Evolutionary conservation across 371 early-diverging fungal genomes (phyloP).

Genomic region (Dichotomocladium elegans): DNA sequence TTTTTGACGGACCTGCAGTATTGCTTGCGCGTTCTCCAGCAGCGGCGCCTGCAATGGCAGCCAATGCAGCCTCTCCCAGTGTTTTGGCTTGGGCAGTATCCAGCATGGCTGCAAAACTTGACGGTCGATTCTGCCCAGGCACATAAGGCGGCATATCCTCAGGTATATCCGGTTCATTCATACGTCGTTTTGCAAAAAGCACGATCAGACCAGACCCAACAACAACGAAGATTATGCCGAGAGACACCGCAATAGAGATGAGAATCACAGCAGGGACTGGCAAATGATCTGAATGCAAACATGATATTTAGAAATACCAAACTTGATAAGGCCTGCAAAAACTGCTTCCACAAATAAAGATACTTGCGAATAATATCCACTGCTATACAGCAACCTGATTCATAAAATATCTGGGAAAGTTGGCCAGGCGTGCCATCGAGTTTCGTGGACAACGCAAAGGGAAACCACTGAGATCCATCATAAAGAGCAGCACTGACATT

Average conservation of each 20-base stretch:
- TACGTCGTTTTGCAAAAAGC: constrained; percentile 22
- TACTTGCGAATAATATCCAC: constrained; percentile 23
- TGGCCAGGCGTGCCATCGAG: constrained; percentile 23
- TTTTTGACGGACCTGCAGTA: constrained; percentile 5
- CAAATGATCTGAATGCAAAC: constrained; percentile 26
- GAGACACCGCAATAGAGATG: constrained; percentile 69
- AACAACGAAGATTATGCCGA: constrained; percentile 62
- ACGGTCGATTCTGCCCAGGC: constrained; percentile 11
- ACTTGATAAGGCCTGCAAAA: too few species aligned
- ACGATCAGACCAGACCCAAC: constrained; percentile 41
- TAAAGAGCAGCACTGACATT: constrained; percentile 61
- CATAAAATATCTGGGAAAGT: constrained; percentile 22
- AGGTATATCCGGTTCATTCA: constrained; percentile 17
- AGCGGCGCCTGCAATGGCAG: constrained; percentile 11
- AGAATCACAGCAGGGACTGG: constrained; percentile 67
- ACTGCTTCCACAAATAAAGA: too few species aligned
- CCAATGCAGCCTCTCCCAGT: constrained; percentile 14
- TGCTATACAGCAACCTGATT: constrained; percentile 19
- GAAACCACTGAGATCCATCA: constrained; percentile 62
- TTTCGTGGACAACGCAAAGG: constrained; percentile 49
- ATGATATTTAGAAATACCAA: neutral
- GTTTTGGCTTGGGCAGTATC: constrained; percentile 25
- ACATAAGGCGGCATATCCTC: constrained; percentile 32
- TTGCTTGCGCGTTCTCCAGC: constrained; percentile 1
- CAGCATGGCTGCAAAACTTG: constrained; percentile 23